Evolutionary conservation across 129 eudicot genomes (phyloP), one percentile per base, ranked within the genome.

Genomic region (Logfia minima): DNA sequence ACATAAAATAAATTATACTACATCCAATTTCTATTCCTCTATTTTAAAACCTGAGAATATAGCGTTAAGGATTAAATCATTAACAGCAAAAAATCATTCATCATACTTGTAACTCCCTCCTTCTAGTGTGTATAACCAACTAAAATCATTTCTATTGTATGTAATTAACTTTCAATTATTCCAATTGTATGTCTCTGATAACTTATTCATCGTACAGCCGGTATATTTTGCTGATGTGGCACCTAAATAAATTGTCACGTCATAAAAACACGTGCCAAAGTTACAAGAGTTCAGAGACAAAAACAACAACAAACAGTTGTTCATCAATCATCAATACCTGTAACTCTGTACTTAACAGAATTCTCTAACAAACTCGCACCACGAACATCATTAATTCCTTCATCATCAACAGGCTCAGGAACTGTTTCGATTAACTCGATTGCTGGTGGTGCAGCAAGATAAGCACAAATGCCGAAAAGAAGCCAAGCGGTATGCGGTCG

Each of bases 401-500:
- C 26, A 4, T 66, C 72, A 4, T n/a, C 55, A 11, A n/a, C 65
- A 41, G 72, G 32, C 6, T 66, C 65, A 2, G 32, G 5, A 45
- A 18, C 39, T 0, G 45, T 32, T 1, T 79, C 86, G 1, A 17
- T 8, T 16, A 48, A 21, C 4, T 79, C 81, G 0, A 60, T 13
- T 3, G 53, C 18, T 4, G 80, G 71, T 7, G 80, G 72, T 14
- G 87, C 80, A 11, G 83, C 87, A 8, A 86, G 77, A 55, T 78
- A 75, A 21, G 74, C 80, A 11, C 87, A 82, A 16, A 83, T 83
- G 24, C 97, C 92, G 19, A 91, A 88, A 3, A 88, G 64, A 24
- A 91, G 79, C 87, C 93, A 88, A 6, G 90, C 93, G 0, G 86
- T 81, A 17, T 88, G 88, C 2, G 89, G 88, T 24, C 90, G 84